Evolutionary conservation across 805 yeast genomes (phyloP), one percentile per base, ranked within the genome.

Genomic region (Myxozyma neglecta): DNA sequence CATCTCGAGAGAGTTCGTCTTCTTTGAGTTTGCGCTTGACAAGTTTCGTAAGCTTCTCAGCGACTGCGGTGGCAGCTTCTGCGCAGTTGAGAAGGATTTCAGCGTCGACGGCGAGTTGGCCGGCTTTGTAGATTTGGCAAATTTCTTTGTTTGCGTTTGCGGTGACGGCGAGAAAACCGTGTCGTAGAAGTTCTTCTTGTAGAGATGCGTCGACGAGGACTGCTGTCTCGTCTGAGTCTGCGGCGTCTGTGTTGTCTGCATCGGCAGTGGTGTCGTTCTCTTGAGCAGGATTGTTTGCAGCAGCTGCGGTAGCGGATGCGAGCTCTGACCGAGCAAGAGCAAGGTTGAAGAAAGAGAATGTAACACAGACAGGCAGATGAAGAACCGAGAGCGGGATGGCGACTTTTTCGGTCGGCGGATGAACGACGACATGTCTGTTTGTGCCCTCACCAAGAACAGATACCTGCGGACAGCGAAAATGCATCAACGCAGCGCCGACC

Each of bases 361-460:
- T 87, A 4, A 90, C 85, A 74, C 97, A 90, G 50, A 93, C 82
- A 0, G 99, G 99, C 3, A 90, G 83, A 72, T 94, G 98, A 62
- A 94, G 76, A 7, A 93, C 83, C 48, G 96, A 87, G 59, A 93
- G 79, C 36, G 93, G 87, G 0, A 90, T 90, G 0, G 97, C 97
- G 49, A 89, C 91, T 61, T 96, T 82, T 69, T 93, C 97, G 35
- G 85, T 83, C 32, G 83, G 71, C 36, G 86, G 82, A 71, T 89
- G 94, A 0, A 93, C 79, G 10, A 87, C 80, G 4, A 69, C 50
- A 32, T 64, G 59, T 16, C 67, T 51, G 42, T 46, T 32, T 18
- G 40, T 46, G 6, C 70, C 71, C 10, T 67, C 72, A 16, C 79
- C 79, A 24, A 73, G 75, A 9, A 91, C 84, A 1, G 91, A 83